phyloP scores from a whole-genome alignment of 257 asterid species.

The Plantago elongata region DNA sequence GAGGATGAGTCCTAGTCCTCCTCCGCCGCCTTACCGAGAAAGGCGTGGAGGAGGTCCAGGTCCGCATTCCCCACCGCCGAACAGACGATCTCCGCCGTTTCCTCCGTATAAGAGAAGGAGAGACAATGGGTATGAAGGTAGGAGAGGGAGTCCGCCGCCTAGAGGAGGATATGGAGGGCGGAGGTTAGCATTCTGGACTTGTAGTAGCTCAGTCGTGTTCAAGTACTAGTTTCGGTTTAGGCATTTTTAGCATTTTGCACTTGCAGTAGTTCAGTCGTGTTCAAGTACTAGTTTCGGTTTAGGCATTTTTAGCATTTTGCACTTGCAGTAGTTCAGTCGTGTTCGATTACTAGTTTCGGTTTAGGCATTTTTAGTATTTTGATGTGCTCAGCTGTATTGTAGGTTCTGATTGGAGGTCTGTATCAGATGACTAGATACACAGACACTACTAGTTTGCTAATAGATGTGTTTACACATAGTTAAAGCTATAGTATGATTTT shows the following conservation, averaged over 20 bases:
- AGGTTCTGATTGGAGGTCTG: not conserved
- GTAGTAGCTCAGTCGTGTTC: not conserved
- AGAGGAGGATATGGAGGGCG: slow-evolving; percentile 91
- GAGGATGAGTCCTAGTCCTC: slow-evolving; percentile 78
- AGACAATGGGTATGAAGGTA: slow-evolving; percentile 67
- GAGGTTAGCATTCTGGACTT: slow-evolving; percentile 40
- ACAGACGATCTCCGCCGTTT: slow-evolving; percentile 56
- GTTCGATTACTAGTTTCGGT: not conserved
- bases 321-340: too few relatives aligned
- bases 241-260: not conserved
- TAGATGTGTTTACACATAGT: too few relatives aligned
- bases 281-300: not conserved
- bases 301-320: slow-evolving; percentile 23
- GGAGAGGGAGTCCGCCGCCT: slow-evolving; percentile 71
- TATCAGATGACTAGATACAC: not conserved
- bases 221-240: not conserved
- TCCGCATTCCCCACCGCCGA: slow-evolving; percentile 55
- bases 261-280: not conserved
- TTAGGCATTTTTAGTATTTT: not conserved
- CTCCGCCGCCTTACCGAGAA: slow-evolving; percentile 66
- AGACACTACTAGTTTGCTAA: too few relatives aligned
- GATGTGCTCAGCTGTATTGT: too few relatives aligned
- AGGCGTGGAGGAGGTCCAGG: slow-evolving; percentile 69
- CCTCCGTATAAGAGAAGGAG: slow-evolving; percentile 79
- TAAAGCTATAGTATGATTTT: too few relatives aligned